These are phyloP conservation scores for Ilyonectria destructans DNA, from an alignment of 2,329 filamentous ascomycete genomes.

Conservation along the genomic window DNA sequence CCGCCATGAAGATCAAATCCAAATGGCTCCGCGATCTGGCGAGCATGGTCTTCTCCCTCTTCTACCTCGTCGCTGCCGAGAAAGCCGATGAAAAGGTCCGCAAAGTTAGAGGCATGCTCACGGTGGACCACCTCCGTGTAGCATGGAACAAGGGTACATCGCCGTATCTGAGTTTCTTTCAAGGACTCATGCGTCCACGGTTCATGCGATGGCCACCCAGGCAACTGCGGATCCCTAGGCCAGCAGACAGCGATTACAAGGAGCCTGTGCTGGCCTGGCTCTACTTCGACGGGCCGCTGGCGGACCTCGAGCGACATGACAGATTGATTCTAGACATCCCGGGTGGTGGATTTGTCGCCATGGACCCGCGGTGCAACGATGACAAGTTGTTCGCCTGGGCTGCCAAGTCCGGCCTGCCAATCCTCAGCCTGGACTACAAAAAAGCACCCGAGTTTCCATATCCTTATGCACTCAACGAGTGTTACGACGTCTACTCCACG, in stretches of 20 bases:
- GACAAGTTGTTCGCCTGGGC: slow-evolving; percentile 96
- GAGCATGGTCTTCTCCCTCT: slow-evolving; percentile 87
- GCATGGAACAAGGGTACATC: slow-evolving; percentile 97
- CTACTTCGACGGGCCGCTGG: slow-evolving; percentile 92
- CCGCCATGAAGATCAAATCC: slow-evolving; percentile 89
- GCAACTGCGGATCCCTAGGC: slow-evolving; percentile 87
- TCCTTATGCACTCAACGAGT: slow-evolving; percentile 66
- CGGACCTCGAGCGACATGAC: slow-evolving; percentile 82
- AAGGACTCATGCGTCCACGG: slow-evolving; percentile 81
- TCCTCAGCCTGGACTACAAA: slow-evolving; percentile 90
- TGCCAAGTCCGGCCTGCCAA: slow-evolving; percentile 87
- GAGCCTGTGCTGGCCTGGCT: slow-evolving; percentile 91
- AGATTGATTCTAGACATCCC: slow-evolving; percentile 91
- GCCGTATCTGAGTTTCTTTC: slow-evolving; percentile 84
- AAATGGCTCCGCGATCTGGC: slow-evolving; percentile 88
- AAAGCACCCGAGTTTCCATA: slow-evolving; percentile 69
- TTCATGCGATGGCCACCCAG: slow-evolving; percentile 87
- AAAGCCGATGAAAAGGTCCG: slow-evolving; percentile 97
- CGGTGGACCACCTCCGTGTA: slow-evolving; percentile 90
- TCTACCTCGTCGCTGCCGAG: slow-evolving; percentile 94
- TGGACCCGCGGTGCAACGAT: slow-evolving; percentile 95
- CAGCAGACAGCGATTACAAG: slow-evolving; percentile 83
- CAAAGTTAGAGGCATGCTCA: slow-evolving; percentile 88
- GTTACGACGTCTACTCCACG: slow-evolving; percentile 63
- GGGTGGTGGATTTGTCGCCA: slow-evolving; percentile 95